These are phyloP conservation scores for Hypoxylon sp. DNA, from an alignment of 2,329 filamentous ascomycete species.

Conservation along the genomic window DNA sequence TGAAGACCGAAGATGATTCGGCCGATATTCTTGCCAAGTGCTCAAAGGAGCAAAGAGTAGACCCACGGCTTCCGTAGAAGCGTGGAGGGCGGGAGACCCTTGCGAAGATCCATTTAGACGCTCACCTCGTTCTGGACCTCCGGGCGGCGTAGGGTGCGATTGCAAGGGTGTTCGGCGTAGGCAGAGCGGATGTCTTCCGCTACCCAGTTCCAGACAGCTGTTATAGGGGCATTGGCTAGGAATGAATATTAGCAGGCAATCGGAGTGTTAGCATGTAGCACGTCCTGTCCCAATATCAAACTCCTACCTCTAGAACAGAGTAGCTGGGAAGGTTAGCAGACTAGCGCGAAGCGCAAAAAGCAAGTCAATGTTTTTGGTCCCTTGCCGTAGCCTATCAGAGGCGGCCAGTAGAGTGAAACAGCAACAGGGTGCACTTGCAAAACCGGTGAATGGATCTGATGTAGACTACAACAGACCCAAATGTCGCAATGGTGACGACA, in stretches of 20 bases:
- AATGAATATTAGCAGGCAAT: neutral
- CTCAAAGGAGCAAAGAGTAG: slow-evolving; percentile 12
- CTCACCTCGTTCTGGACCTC: slow-evolving; percentile 13
- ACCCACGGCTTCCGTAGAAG: slow-evolving; percentile 23
- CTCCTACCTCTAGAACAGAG: neutral
- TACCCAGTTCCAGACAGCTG: slow-evolving; percentile 7
- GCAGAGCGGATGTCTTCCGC: slow-evolving; percentile 15
- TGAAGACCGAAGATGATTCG: slow-evolving; percentile 22
- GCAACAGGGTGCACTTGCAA: slow-evolving; percentile 1
- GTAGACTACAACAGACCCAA: neutral
- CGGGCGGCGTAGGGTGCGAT: slow-evolving; percentile 8
- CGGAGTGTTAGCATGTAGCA: neutral
- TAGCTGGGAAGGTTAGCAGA: neutral
- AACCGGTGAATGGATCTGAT: slow-evolving; percentile 2
- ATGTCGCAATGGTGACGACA: slow-evolving; percentile 22
- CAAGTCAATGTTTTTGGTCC: neutral
- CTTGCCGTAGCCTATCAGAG: slow-evolving; percentile 4
- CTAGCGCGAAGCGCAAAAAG: slow-evolving; percentile 6
- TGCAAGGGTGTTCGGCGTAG: slow-evolving; percentile 22
- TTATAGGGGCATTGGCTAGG: slow-evolving; percentile 3
- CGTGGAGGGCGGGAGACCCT: slow-evolving; percentile 29
- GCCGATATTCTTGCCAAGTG: slow-evolving; percentile 23
- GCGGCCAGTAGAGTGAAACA: slow-evolving; percentile 10
- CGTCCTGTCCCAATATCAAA: neutral
- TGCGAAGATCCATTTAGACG: slow-evolving; percentile 36